Conservation (phyloP, 2,329 filamentous ascomycete genomes). For the Diaporthe australafricana region DNA sequence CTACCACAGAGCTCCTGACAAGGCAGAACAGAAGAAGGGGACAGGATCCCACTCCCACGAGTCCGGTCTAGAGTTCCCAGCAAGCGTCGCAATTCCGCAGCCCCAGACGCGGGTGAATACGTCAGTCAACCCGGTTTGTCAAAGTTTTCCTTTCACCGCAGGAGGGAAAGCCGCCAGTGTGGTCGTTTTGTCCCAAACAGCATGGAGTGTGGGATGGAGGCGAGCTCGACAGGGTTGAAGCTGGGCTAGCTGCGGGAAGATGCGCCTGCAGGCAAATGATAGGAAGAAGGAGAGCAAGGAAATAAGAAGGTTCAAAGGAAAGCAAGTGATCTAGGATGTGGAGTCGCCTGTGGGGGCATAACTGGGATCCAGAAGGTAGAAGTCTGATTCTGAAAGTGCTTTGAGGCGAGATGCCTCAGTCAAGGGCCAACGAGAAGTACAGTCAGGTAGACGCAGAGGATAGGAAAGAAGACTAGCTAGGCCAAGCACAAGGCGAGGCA, state of each 20-base stretch:
- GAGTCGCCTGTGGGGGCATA: slow-evolving; percentile 21
- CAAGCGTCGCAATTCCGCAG: slow-evolving; percentile 30
- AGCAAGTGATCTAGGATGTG: slow-evolving; percentile 35
- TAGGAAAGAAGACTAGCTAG: slow-evolving; percentile 29
- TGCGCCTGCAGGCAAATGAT: slow-evolving; percentile 46
- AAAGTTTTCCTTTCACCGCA: slow-evolving; percentile 47
- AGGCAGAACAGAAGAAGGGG: slow-evolving; percentile 46
- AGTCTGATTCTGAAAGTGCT: slow-evolving; percentile 34
- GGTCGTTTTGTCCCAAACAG: slow-evolving; percentile 51
- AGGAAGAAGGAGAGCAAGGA: slow-evolving; percentile 37
- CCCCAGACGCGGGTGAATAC: slow-evolving; percentile 47
- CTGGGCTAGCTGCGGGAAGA: slow-evolving; percentile 51
- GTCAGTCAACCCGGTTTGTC: slow-evolving; percentile 53
- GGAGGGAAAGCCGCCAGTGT: slow-evolving; percentile 50
- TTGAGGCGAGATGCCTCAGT: slow-evolving; percentile 35
- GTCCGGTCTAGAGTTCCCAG: slow-evolving; percentile 39
- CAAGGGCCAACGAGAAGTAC: slow-evolving; percentile 27
- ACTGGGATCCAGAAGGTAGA: slow-evolving; percentile 26
- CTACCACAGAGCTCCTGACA: slow-evolving; percentile 41
- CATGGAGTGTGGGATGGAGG: slow-evolving; percentile 44
- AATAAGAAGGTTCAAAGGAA: slow-evolving; percentile 37
- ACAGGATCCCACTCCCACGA: slow-evolving; percentile 38
- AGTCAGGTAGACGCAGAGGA: slow-evolving; percentile 28
- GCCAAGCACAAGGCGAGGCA: slow-evolving; percentile 33
- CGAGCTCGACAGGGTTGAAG: slow-evolving; percentile 46